Conservation (phyloP, 78 protist genomes). For the Monosiga brevicollis region DNA sequence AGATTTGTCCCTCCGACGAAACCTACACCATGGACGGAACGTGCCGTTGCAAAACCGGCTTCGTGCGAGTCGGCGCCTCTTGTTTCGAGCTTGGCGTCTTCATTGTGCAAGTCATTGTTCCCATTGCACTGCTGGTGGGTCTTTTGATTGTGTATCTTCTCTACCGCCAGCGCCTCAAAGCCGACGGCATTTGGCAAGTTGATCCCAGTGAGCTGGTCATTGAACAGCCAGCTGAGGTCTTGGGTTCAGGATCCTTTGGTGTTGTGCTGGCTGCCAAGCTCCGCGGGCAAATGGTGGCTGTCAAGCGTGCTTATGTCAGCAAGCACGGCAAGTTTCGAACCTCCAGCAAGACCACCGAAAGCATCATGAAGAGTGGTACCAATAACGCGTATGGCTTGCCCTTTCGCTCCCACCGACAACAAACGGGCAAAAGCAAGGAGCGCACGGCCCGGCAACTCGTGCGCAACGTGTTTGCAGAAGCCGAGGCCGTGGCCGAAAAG, state of each 20-base stretch:
- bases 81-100: neutral
- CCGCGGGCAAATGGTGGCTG: neutral
- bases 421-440: no score
- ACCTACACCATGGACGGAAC: neutral
- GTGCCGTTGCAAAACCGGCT: neutral
- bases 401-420: no score
- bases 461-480: no score
- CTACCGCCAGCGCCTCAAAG: neutral
- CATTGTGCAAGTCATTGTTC: neutral
- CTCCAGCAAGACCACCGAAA: no score
- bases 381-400: no score
- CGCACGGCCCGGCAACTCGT: no score
- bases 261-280: neutral
- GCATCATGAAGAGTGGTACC: no score
- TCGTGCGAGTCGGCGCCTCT: neutral
- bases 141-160: neutral
- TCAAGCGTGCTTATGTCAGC: no score
- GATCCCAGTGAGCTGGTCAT: neutral
- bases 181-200: neutral
- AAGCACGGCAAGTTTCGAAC: no score
- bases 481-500: no score
- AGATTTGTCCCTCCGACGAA: neutral
- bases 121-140: neutral
- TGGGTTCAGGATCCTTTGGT: neutral
- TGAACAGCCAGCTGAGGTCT: neutral